Evolutionary conservation across 257 asterid genomes (phyloP), one percentile per base, ranked within the genome.

Genomic region (Anisodus acutangulus): DNA sequence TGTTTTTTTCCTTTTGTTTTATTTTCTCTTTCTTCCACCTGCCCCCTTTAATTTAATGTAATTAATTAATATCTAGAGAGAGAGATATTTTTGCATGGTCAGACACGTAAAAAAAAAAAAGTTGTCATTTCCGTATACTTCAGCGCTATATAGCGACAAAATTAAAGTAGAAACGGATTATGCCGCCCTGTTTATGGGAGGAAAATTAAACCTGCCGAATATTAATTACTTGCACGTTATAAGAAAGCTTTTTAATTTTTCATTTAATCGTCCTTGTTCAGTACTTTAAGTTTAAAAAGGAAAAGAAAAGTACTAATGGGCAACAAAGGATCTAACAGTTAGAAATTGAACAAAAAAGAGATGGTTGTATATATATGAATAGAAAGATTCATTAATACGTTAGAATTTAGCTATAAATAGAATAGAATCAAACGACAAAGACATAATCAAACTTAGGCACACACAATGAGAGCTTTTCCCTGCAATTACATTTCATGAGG

Each of bases 371-470:
- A 67, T 66, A 67, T 6, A 35, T 19, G 19, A 67, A 69, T 69
- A 16, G 78, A 69, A 69, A 69, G 31, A 69, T 69, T 39, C 49
- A 68, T 69, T 69, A 69, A 69, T 39, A 78, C 64, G 26, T 78
- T 0, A 78, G 43, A 53, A 6, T 78, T 76, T 78, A 78, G 81
- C 17, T 78, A 53, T 47, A 78, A 78, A 53, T 78, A 31, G 64
- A 78, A 78, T 53, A 76, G 41, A 76, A 76, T 76, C 63, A 51
- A 12, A 51, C 15, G 13, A 26, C 51, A 51, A 22, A 51, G 62
- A 51, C 81, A 51, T 78, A 78, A 53, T 53, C 6, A 78, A 22
- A 53, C 81, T 12, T 78, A 78, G 81, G 81, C 15, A 53, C 49
- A 53, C 81, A 78, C 26, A 78, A 78, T 26, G 47, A 51, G 63